phyloP scores from a whole-genome alignment of 2,329 filamentous ascomycete species.

The Thyridium curvatum region DNA sequence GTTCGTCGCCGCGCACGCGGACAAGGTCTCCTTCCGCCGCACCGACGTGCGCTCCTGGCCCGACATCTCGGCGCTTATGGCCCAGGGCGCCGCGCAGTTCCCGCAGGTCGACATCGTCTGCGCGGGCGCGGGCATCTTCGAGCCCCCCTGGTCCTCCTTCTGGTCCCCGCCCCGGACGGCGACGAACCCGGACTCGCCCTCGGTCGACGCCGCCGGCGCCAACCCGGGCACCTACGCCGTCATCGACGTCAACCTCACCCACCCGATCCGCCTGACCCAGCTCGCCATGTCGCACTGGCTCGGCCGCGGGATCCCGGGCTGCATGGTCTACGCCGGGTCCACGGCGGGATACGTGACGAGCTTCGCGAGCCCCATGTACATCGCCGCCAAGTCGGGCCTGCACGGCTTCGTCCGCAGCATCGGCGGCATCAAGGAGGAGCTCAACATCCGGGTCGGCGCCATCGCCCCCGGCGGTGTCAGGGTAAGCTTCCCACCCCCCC shows the following conservation, averaged over 20 bases:
- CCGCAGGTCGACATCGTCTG: constrained; percentile 33
- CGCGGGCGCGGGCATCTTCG: constrained; percentile 39
- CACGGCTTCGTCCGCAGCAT: constrained; percentile 34
- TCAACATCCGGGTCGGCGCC: constrained; percentile 31
- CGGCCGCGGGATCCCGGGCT: constrained; percentile 5
- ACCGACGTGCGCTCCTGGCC: constrained; percentile 38
- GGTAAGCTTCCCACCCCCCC: constrained; percentile 30
- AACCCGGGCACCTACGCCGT: constrained; percentile 21
- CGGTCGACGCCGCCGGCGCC: constrained; percentile 18
- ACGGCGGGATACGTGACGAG: constrained; percentile 27
- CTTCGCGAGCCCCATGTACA: constrained; percentile 28
- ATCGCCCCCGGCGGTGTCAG: constrained; percentile 36
- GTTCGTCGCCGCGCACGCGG: too few species aligned
- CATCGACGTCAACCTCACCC: constrained; percentile 33
- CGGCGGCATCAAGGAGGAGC: constrained; percentile 15
- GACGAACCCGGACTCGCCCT: constrained; percentile 16
- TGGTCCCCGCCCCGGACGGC: constrained; percentile 26
- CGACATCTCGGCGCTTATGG: constrained; percentile 26
- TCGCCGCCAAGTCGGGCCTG: constrained; percentile 30
- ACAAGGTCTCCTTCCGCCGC: constrained; percentile 30
- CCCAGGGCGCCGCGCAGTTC: constrained; percentile 24
- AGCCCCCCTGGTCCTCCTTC: constrained; percentile 36
- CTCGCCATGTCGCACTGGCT: constrained; percentile 30
- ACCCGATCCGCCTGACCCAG: constrained; percentile 33
- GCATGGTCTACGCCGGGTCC: constrained; percentile 26